These are phyloP conservation scores for Populus alba DNA, from an alignment of 345 rosid genomes.

Conservation along the genomic window DNA sequence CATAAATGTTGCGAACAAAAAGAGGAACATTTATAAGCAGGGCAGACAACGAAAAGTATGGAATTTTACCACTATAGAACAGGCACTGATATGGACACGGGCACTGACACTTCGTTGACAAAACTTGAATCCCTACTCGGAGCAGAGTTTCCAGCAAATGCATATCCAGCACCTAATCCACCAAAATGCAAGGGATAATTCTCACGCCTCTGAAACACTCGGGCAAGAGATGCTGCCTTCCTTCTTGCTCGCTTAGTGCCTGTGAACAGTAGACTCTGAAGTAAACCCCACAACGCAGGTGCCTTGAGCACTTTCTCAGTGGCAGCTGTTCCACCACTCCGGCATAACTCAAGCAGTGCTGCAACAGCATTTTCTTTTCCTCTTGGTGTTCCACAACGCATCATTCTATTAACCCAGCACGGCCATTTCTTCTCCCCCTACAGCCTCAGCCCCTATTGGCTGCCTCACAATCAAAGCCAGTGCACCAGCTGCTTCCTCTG, in stretches of 20 bases:
- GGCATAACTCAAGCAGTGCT: conserved; percentile 86
- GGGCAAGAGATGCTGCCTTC: conserved; percentile 89
- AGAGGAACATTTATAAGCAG: conserved; percentile 13
- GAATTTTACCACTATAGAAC: conserved; percentile 47
- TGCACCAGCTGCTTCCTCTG: conserved; percentile 91
- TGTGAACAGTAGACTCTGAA: conserved; percentile 70
- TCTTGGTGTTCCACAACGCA: conserved; percentile 86
- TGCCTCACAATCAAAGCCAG: conserved; percentile 82
- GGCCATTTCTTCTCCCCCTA: conserved; percentile 70
- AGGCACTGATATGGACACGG: conserved; percentile 63
- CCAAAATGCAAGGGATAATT: conserved; percentile 50
- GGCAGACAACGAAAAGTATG: conserved; percentile 6
- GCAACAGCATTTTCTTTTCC: conserved; percentile 96
- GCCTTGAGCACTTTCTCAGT: conserved; percentile 71
- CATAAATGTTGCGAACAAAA: conserved; percentile 30
- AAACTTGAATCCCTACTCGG: conserved; percentile 44
- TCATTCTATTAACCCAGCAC: conserved; percentile 72
- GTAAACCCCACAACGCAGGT: conserved; percentile 75
- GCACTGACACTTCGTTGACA: conserved; percentile 60
- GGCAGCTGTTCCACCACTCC: conserved; percentile 67
- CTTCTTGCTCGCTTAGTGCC: conserved; percentile 95
- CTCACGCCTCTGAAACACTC: conserved; percentile 81
- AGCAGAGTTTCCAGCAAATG: conserved; percentile 57
- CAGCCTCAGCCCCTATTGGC: conserved; percentile 68
- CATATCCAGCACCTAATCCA: conserved; percentile 56